phyloP scores from a whole-genome alignment of 768 basidiomycete species.

The Boletales sp. region DNA sequence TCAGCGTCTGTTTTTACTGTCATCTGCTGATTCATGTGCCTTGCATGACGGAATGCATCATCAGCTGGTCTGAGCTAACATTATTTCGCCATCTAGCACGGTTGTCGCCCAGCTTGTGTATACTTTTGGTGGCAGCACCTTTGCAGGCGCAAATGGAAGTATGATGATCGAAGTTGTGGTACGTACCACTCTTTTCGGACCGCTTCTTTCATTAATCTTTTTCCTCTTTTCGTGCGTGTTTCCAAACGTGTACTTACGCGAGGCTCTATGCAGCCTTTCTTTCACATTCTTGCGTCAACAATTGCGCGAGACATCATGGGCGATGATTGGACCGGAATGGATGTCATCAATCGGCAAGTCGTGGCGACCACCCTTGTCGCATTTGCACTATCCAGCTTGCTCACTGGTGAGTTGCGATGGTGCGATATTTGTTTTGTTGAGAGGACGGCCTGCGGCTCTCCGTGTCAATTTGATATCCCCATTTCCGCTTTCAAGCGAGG shows the following conservation, averaged over 20 bases:
- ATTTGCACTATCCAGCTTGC: constrained; percentile 79
- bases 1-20: no score
- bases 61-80: neutral
- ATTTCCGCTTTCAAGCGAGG: neutral
- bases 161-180: constrained; percentile 99
- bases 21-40: neutral
- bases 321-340: constrained; percentile 33
- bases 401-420: constrained; percentile 60
- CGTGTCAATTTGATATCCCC: neutral
- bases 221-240: neutral
- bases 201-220: neutral
- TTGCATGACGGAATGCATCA: neutral
- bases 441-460: neutral
- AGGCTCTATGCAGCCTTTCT: constrained; percentile 72
- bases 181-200: constrained; percentile 27
- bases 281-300: constrained; percentile 81
- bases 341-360: constrained; percentile 62
- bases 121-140: constrained; percentile 82
- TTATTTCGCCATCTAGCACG: constrained; percentile 39
- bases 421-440: neutral
- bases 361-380: constrained; percentile 92
- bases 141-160: constrained; percentile 86
- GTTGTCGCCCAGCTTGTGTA: constrained; percentile 82
- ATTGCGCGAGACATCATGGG: constrained; percentile 61
- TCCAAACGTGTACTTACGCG: neutral